A percentile compares a stretch with the other conserved stretches of the same genome.
Conservation (phyloP, 345 rosid species). For the Luvunga scandens region DNA sequence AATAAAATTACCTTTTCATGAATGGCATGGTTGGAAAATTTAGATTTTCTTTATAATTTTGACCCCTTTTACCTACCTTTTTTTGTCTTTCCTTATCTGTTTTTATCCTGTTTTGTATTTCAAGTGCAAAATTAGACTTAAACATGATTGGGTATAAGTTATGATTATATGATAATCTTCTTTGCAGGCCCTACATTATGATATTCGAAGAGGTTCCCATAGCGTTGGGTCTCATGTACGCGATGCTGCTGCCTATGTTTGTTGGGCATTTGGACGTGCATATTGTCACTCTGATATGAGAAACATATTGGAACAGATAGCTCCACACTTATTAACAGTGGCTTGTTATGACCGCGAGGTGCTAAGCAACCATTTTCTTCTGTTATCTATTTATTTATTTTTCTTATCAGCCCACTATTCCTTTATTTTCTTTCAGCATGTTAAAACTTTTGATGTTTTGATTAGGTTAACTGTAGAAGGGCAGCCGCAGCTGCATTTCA, state of each 20-base stretch:
- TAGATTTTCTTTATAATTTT: not conserved
- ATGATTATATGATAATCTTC: slow-evolving; percentile 13
- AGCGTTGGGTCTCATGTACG: slow-evolving; percentile 99
- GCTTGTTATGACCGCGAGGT: slow-evolving; percentile 98
- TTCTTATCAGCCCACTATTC: not conserved
- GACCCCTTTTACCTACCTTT: too few relatives aligned
- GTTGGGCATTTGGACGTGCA: slow-evolving; percentile 99
- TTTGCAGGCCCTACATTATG: slow-evolving; percentile 90
- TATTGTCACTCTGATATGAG: slow-evolving; percentile 86
- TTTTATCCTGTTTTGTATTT: not conserved
- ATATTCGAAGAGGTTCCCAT: slow-evolving; percentile 96
- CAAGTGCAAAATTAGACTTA: not conserved
- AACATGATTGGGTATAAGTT: not conserved
- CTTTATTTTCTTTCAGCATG: slow-evolving; percentile 8
- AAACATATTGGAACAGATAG: slow-evolving; percentile 75
- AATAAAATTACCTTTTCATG: not conserved
- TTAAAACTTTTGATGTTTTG: slow-evolving; percentile 18
- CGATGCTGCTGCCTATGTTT: slow-evolving; percentile 99
- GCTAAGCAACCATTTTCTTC: slow-evolving; percentile 21
- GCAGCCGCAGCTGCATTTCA: slow-evolving; percentile 99
- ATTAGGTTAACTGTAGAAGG: slow-evolving; percentile 96
- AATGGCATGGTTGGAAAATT: not conserved
- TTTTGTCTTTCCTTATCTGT: not conserved
- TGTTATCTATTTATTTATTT: not conserved
- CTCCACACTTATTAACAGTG: slow-evolving; percentile 83